phyloP scores from a whole-genome alignment of 2,329 filamentous ascomycete genomes.

The Fusarium heterosporum region DNA sequence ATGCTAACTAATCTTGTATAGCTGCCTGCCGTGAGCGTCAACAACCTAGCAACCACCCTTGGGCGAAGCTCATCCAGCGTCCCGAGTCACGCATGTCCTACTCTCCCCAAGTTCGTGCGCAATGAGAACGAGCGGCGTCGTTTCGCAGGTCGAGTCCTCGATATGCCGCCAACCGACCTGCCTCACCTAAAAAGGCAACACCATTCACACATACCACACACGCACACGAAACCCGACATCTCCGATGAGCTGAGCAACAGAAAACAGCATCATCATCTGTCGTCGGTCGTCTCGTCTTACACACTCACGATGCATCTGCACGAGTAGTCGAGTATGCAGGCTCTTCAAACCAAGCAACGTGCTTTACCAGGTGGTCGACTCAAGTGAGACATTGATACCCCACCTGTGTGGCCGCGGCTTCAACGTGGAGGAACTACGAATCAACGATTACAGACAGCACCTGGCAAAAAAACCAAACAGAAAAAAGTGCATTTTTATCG shows the following conservation, averaged over 20 bases:
- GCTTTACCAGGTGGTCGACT: conserved; percentile 25
- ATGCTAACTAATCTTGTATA: conserved; percentile 43
- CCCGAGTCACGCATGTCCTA: conserved; percentile 48
- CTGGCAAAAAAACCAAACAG: conserved; percentile 29
- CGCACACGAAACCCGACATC: conserved; percentile 27
- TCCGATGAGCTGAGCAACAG: conserved; percentile 28
- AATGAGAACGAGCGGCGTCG: conserved; percentile 33
- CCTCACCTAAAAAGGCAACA: conserved; percentile 26
- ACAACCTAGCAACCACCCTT: conserved; percentile 54
- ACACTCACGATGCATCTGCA: conserved; percentile 4
- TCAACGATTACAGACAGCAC: conserved; percentile 32
- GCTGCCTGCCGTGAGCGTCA: conserved; percentile 56
- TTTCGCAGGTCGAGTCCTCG: conserved; percentile 21
- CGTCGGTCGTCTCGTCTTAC: conserved; percentile 5
- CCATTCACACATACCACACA: conserved; percentile 2
- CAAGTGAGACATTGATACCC: conserved; percentile 36
- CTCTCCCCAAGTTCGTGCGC: conserved; percentile 48
- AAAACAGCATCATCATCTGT: conserved; percentile 12
- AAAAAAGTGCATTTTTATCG: conserved; percentile 26
- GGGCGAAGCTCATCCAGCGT: conserved; percentile 54
- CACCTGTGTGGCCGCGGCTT: conserved; percentile 11
- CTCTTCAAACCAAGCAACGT: conserved; percentile 18
- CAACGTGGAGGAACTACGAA: conserved; percentile 16
- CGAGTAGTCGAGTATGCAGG: conserved; percentile 22
- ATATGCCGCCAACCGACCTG: conserved; percentile 32